These are phyloP conservation scores for Calonectria ilicicola DNA, from an alignment of 2,329 filamentous ascomycete species.

Conservation along the genomic window DNA sequence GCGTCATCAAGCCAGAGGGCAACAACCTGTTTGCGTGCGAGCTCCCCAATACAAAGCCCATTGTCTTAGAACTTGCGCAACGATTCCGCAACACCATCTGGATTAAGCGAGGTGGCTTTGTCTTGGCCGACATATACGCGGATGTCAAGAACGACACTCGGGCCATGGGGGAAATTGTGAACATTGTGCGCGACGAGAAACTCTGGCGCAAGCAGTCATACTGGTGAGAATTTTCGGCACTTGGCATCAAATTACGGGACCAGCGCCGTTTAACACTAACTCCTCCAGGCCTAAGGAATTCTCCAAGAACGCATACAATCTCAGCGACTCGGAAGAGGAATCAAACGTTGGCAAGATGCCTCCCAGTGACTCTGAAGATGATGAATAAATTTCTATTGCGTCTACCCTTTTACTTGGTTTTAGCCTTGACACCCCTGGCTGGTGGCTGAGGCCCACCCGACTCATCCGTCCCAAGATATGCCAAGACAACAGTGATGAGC, in stretches of 20 bases:
- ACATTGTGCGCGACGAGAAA: slow-evolving; percentile 92
- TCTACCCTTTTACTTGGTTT: slow-evolving; percentile 46
- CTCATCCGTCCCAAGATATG: slow-evolving; percentile 69
- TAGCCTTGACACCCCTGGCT: slow-evolving; percentile 37
- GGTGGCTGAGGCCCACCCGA: slow-evolving; percentile 45
- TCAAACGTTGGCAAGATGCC: slow-evolving; percentile 89
- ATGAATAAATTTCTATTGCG: slow-evolving; percentile 49
- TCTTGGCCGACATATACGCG: slow-evolving; percentile 79
- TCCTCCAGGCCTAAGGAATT: slow-evolving; percentile 81
- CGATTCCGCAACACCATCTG: slow-evolving; percentile 93
- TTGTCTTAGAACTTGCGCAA: slow-evolving; percentile 85
- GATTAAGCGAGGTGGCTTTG: slow-evolving; percentile 90
- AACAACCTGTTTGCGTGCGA: slow-evolving; percentile 90
- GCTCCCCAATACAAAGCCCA: slow-evolving; percentile 72
- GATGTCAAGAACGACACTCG: slow-evolving; percentile 79
- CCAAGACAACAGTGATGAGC: slow-evolving; percentile 71
- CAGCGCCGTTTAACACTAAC: slow-evolving; percentile 33
- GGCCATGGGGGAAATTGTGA: slow-evolving; percentile 89
- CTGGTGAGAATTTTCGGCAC: slow-evolving; percentile 68
- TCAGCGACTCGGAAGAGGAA: slow-evolving; percentile 80
- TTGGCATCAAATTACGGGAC: background rate
- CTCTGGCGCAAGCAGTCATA: slow-evolving; percentile 89
- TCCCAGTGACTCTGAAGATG: slow-evolving; percentile 82
- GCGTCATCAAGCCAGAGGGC: slow-evolving; percentile 84
- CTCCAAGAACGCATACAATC: slow-evolving; percentile 70